Conservation (phyloP, 352 stramenopile species). For the Phytophthora pinifolia region DNA sequence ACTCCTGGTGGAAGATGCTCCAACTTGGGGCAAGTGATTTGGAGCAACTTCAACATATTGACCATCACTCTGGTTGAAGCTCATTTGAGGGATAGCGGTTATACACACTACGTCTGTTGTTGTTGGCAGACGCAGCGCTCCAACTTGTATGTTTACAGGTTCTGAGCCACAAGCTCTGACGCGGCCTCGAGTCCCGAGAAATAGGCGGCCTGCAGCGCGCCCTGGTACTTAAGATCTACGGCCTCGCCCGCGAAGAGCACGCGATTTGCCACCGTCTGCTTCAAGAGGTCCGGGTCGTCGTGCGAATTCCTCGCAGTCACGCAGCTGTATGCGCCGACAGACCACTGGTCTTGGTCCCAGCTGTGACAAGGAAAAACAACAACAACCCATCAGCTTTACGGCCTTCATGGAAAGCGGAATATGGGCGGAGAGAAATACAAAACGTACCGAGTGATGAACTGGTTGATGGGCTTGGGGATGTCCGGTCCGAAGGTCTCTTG, state of each 20-base stretch:
- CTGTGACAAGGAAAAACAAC: slow-evolving; percentile 27
- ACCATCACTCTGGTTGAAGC: too few relatives aligned
- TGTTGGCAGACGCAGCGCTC: background rate
- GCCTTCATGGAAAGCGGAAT: background rate
- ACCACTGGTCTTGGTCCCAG: slow-evolving; percentile 68
- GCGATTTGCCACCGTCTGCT: slow-evolving; percentile 42
- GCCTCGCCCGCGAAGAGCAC: slow-evolving; percentile 74
- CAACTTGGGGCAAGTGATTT: too few relatives aligned
- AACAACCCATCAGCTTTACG: slow-evolving; percentile 1
- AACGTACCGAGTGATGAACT: slow-evolving; percentile 61
- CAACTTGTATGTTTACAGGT: slow-evolving; percentile 15
- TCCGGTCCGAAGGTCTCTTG: slow-evolving; percentile 44
- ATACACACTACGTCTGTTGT: too few relatives aligned
- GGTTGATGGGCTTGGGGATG: slow-evolving; percentile 38
- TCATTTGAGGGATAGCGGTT: too few relatives aligned
- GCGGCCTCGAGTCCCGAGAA: slow-evolving; percentile 45
- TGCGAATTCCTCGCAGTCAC: slow-evolving; percentile 52
- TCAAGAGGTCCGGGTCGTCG: slow-evolving; percentile 58
- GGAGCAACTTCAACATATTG: too few relatives aligned
- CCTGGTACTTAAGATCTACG: slow-evolving; percentile 70
- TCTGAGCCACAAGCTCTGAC: slow-evolving; percentile 20
- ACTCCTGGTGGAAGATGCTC: too few relatives aligned
- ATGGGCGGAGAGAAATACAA: slow-evolving; percentile 18
- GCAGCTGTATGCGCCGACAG: slow-evolving; percentile 67
- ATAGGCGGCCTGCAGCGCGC: slow-evolving; percentile 68